Conservation (phyloP, 2,329 filamentous ascomycete species). For the Mariannaea elegans region DNA sequence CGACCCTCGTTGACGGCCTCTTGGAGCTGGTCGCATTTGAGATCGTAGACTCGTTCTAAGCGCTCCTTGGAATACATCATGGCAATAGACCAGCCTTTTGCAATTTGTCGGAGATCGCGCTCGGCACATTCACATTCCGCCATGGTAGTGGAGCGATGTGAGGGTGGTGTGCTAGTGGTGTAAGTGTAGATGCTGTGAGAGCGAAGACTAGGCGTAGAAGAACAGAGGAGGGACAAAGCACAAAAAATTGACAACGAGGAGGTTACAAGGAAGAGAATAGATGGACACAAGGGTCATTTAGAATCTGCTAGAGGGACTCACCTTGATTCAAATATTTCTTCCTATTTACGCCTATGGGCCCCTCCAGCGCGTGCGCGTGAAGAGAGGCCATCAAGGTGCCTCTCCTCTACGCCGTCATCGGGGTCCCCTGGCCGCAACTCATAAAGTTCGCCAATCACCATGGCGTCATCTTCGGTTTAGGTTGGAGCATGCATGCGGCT, state of each 20-base stretch:
- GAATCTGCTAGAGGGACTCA: neutral
- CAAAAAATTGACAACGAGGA: neutral
- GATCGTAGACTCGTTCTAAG: slow-evolving; percentile 43
- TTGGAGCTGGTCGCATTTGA: slow-evolving; percentile 46
- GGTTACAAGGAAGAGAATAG: neutral
- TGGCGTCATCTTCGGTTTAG: slow-evolving; percentile 4
- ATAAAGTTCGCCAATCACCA: slow-evolving; percentile 18
- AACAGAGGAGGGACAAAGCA: neutral
- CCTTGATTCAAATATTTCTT: slow-evolving; percentile 12
- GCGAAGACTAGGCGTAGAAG: neutral
- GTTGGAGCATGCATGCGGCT: slow-evolving; percentile 12
- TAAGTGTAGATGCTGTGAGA: neutral
- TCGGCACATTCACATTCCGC: slow-evolving; percentile 37
- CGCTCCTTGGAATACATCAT: slow-evolving; percentile 48
- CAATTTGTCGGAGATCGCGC: slow-evolving; percentile 45
- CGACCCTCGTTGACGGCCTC: slow-evolving; percentile 44
- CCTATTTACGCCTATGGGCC: neutral
- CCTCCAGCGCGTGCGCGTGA: neutral
- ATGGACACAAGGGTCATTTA: neutral
- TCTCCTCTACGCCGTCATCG: slow-evolving; percentile 10
- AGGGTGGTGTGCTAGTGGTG: slow-evolving; percentile 3
- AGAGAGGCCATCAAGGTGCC: slow-evolving; percentile 24
- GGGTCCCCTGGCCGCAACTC: slow-evolving; percentile 6
- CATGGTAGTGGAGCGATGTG: slow-evolving; percentile 26
- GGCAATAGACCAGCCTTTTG: slow-evolving; percentile 50